These are phyloP conservation scores for Cucurbita pepo DNA, from an alignment of 306 rosid genomes.

Conservation along the genomic window DNA sequence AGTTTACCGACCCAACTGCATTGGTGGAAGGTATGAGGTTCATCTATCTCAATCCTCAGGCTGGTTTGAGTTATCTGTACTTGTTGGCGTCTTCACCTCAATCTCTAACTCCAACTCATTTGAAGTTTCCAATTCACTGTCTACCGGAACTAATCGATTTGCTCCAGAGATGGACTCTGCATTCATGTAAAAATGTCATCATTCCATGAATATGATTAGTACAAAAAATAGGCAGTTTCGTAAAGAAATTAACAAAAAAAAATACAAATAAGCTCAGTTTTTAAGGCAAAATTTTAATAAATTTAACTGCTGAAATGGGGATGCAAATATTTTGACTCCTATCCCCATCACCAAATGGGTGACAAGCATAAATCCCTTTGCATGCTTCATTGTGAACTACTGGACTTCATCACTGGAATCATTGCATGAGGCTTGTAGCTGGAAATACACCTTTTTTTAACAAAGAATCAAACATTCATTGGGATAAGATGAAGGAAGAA, in stretches of 20 bases:
- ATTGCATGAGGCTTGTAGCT: neutral
- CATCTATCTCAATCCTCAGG: conserved; percentile 49
- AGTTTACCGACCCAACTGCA: neutral
- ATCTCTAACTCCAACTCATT: conserved; percentile 28
- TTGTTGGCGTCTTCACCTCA: conserved; percentile 29
- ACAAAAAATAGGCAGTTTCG: neutral
- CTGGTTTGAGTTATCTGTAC: conserved; percentile 13
- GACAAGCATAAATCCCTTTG: neutral
- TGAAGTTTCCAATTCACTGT: conserved; percentile 18
- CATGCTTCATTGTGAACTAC: neutral
- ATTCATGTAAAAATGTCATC: neutral
- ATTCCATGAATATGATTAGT: neutral
- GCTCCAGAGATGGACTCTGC: conserved; percentile 8
- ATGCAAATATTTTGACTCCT: neutral
- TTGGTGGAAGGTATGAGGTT: conserved; percentile 5
- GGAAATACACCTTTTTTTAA: neutral
- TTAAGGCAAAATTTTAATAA: neutral
- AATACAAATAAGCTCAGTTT: neutral
- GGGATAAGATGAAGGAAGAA: neutral
- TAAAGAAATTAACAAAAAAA: too few relatives aligned
- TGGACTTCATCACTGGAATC: neutral
- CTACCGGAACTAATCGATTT: conserved; percentile 1
- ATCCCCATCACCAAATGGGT: neutral
- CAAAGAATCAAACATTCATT: neutral
- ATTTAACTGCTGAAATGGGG: neutral